Percentiles rank a stretch among this genome's conserved stretches.
phyloP scores from a whole-genome alignment of 305 asterid species.

The Solanum chacoense region DNA sequence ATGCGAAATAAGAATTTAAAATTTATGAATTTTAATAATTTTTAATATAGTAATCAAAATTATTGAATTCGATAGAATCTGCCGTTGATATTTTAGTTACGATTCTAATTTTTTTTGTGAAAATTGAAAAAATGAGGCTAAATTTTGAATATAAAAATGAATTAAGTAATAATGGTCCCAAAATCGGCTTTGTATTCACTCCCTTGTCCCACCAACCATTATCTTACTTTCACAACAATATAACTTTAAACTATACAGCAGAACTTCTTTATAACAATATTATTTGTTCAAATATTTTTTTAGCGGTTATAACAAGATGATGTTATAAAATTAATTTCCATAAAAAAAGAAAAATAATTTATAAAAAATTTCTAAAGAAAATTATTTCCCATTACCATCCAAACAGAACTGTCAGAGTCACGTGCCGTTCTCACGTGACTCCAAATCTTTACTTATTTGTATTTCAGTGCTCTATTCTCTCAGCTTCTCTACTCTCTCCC shows the following conservation, averaged over 20 bases:
- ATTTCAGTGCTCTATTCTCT: neutral
- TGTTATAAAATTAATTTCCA: neutral
- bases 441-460: neutral
- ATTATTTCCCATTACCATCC: neutral
- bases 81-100: fast-evolving
- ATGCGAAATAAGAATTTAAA: neutral
- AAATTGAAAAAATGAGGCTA: fast-evolving
- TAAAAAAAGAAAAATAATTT: too few relatives aligned
- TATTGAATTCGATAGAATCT: neutral
- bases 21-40: neutral
- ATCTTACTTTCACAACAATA: neutral
- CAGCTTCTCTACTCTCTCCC: neutral
- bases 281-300: neutral
- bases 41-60: neutral
- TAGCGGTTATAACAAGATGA: neutral
- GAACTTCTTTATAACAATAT: neutral
- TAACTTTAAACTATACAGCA: neutral
- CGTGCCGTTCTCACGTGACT: neutral
- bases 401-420: neutral
- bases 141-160: neutral
- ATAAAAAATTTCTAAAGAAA: neutral
- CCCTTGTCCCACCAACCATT: neutral
- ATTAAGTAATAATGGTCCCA: neutral
- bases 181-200: neutral
- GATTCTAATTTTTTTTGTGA: neutral